Base-by-base conservation (phyloP, 257 asterid genomes). In the Hygrophila difformis region DNA sequence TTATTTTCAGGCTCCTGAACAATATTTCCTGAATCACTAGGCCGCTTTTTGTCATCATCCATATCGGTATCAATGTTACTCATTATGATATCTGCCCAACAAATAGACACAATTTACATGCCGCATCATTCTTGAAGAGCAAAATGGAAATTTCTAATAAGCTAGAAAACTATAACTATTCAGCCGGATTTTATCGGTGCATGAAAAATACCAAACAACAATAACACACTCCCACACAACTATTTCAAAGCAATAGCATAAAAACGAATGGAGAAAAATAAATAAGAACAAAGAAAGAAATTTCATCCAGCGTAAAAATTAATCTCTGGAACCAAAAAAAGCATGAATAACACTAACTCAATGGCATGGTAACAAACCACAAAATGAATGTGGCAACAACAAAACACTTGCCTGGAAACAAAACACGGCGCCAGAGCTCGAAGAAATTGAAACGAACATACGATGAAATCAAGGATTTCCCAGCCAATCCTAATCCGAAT, bases 1-100 rank as follows among this genome's bases (percentile, higher is more conserved):
- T 24, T 47, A 16, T 16, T 47, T 44, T 51, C 47, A 2, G 59
- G 15, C 22, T 43, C 66, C 20, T 26, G 26, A 15, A 13, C 54
- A 17, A 12, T 21, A 5, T 33, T 6, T 9, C 37, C 12, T 5
- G 37, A 33, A 33, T 33, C 37, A 33, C 10, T 9, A 33, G 10
- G 12, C 3, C 2, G 37, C 37, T 33, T 33, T 33, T 33, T 12
- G 12, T 3, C 37, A 9, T 33, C 37, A 2, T 33, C 37, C 37
- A 33, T 33, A 9, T 33, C 12, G 12, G 10, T 12, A 4, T 33
- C 37, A 33, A 9, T 33, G 6, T 33, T 33, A 12, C 37, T 33
- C 37, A 33, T 33, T 6, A 5, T 33, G 12, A 9, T 33, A 33
- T 5, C 37, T 33, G 29, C 29, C 7, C 29, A 5, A 33, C 12